These are phyloP conservation scores for Salix purpurea DNA, from an alignment of 345 rosid genomes.

Conservation along the genomic window DNA sequence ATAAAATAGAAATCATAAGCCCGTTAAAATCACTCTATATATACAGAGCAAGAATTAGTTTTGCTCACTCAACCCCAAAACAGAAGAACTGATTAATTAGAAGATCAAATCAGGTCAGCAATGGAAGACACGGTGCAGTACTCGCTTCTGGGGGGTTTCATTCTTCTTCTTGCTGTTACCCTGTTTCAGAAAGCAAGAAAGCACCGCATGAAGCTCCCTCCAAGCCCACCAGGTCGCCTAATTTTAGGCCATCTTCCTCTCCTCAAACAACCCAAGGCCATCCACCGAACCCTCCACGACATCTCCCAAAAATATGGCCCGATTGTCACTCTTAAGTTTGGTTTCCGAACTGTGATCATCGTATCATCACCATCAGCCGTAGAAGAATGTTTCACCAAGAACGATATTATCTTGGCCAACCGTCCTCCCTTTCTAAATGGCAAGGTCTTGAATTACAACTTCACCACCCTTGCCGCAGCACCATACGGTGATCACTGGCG, in stretches of 20 bases:
- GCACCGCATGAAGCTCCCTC: conserved; percentile 9
- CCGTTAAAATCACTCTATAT: background rate
- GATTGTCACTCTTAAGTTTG: conserved; percentile 35
- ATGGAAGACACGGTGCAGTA: background rate
- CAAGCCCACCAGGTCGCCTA: conserved; percentile 7
- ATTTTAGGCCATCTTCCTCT: conserved; percentile 19
- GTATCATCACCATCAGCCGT: conserved; percentile 30
- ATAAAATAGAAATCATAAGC: background rate
- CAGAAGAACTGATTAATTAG: background rate
- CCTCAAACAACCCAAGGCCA: conserved; percentile 8
- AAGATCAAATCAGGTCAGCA: background rate
- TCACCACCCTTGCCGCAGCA: conserved; percentile 20
- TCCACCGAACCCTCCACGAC: conserved; percentile 18
- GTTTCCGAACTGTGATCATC: conserved; percentile 28
- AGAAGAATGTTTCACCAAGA: conserved; percentile 52
- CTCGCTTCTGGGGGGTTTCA: background rate
- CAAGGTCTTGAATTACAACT: conserved; percentile 37
- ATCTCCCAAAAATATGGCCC: conserved; percentile 43
- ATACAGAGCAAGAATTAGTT: background rate
- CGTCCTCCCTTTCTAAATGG: conserved; percentile 37
- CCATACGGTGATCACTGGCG: conserved; percentile 59
- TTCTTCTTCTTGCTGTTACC: background rate
- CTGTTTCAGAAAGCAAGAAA: background rate
- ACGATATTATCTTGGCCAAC: conserved; percentile 50
- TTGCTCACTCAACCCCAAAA: background rate